Base-by-base conservation (phyloP, 345 rosid genomes). In the Gossypium sturtianum region DNA sequence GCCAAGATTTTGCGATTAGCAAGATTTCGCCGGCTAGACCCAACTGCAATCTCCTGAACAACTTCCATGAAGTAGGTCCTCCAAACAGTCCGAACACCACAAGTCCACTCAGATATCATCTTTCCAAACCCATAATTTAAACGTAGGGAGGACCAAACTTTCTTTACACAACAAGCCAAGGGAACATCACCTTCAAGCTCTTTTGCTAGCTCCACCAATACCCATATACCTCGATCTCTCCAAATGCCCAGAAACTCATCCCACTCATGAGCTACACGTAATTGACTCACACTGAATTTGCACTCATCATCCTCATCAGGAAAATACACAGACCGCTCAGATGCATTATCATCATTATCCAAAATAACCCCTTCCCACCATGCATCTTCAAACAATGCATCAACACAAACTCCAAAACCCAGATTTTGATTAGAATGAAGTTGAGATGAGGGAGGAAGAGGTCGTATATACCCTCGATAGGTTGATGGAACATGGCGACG, bases 281-380 rank as follows among this genome's bases (percentile, higher is more conserved):
- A 68, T 12, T 76, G 47, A 71, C 29, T 64, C 69, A 67, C 65
- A 65, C 71, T 74, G 47, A 82, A 76, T 59, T 70, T 80, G 45
- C 22, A 45, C 34, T 73, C 81, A 67, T 82, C 84, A 57, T 41
- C 79, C 83, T 80, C 80, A 60, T 84, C 87, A 3, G 87, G 87
- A 49, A 84, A 84, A 76, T 78, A 84, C 49, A 84, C 87, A 45
- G 64, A 78, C 62, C 85, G 65, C 68, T 84, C 82, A 41, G 60
- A 20, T 48, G 82, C 82, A 76, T 72, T 75, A 59, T 76, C 74
- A 43, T 82, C 60, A 45, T 56, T 71, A 71, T 84, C 87, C 34
- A 84, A 71, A 44, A 84, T 62, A 44, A 84, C 79, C 66, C 87
- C 87, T 80, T 84, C 87, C 87, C 87, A 82, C 87, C 87, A 84